phyloP scores from a whole-genome alignment of 176 grass and related monocot species.

The Oryza brachyantha region DNA sequence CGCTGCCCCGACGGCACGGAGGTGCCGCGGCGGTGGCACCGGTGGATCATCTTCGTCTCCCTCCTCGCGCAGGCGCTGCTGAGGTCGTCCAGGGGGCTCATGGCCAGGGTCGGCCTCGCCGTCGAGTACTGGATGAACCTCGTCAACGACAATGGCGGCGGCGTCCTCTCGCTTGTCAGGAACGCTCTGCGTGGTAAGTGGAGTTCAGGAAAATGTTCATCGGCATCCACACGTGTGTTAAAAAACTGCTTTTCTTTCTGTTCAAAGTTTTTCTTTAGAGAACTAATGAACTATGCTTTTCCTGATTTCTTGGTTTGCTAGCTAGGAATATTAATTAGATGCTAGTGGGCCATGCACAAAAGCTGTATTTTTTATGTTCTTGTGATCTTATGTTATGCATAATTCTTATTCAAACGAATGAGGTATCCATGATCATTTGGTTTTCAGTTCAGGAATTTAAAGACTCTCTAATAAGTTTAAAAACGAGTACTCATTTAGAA shows the following conservation, averaged over 20 bases:
- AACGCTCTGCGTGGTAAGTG: constrained; percentile 43
- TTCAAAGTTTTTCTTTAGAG: neutral
- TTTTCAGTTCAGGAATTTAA: neutral
- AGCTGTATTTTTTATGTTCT: too few species aligned
- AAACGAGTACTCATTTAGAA: neutral
- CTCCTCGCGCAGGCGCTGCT: constrained; percentile 57
- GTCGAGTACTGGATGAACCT: constrained; percentile 80
- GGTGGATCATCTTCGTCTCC: constrained; percentile 61
- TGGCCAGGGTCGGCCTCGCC: constrained; percentile 37
- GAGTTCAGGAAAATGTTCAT: neutral
- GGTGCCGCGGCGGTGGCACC: constrained; percentile 7
- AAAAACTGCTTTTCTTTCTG: too few species aligned
- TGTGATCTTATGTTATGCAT: neutral
- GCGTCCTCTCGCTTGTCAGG: constrained; percentile 30
- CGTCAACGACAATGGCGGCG: constrained; percentile 41
- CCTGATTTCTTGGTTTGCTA: neutral
- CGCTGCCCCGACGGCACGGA: constrained; percentile 32
- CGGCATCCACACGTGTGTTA: too few species aligned
- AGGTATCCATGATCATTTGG: neutral
- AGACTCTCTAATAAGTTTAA: neutral
- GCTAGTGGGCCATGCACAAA: neutral
- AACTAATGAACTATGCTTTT: too few species aligned
- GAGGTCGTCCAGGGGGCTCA: constrained; percentile 37
- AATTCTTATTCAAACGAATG: too few species aligned
- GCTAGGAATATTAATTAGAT: neutral